A percentile compares a stretch with the other conserved stretches of the same genome.
Conservation (phyloP, 805 yeast species). For the Dipodascus geniculatus region DNA sequence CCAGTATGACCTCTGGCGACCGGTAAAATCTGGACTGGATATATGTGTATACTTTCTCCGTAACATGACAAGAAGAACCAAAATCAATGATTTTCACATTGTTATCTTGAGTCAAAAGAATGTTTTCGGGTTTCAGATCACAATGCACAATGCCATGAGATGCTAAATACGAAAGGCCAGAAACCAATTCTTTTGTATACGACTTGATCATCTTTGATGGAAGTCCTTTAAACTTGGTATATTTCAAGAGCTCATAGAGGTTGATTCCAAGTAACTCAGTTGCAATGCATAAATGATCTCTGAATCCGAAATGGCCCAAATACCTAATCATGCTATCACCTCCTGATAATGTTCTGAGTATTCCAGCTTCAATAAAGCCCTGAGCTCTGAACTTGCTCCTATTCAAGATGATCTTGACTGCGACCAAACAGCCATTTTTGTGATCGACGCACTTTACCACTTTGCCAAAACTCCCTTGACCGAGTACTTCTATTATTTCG, state of each 20-base stretch:
- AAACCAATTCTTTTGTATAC: conserved; percentile 44
- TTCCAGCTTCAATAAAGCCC: conserved; percentile 64
- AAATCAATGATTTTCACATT: conserved; percentile 67
- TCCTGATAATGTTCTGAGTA: conserved; percentile 38
- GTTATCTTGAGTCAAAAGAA: conserved; percentile 43
- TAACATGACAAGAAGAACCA: conserved; percentile 42
- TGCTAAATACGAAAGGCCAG: conserved; percentile 52
- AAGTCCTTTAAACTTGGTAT: conserved; percentile 27
- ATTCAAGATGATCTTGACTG: conserved; percentile 66
- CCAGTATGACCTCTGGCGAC: conserved; percentile 92
- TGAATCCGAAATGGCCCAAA: conserved; percentile 59
- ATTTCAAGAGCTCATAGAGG: conserved; percentile 41
- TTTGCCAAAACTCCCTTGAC: conserved; percentile 75
- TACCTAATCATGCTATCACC: conserved; percentile 38
- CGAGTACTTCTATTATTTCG: conserved; percentile 46
- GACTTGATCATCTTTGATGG: conserved; percentile 23
- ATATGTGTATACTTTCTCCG: conserved; percentile 85
- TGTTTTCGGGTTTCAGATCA: conserved; percentile 78
- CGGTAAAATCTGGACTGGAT: conserved; percentile 93
- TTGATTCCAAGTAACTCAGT: conserved; percentile 64
- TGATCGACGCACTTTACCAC: conserved; percentile 64
- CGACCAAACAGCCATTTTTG: conserved; percentile 44
- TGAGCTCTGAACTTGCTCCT: conserved; percentile 65
- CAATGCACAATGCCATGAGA: conserved; percentile 55
- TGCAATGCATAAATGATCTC: conserved; percentile 73